Evolutionary conservation across 176 grass and related monocot genomes (phyloP).

Genomic region (Juncus inflexus): DNA sequence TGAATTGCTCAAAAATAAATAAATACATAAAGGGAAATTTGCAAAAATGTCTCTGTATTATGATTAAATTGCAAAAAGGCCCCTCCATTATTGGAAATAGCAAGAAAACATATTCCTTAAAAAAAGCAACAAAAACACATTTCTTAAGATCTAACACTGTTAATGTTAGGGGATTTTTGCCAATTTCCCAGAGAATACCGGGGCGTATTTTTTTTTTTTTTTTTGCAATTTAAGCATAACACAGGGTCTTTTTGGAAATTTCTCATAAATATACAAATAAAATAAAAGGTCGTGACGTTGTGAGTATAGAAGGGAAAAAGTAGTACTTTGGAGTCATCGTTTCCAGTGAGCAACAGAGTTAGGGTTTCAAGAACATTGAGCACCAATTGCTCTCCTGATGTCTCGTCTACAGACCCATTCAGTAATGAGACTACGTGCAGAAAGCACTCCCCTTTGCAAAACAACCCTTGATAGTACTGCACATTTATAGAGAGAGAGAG

Average conservation of each 20-base stretch:
- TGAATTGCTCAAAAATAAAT: no score
- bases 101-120: no score
- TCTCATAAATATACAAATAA: conserved; percentile 2
- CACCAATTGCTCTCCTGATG: conserved; percentile 66
- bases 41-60: no score
- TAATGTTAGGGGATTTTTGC: no score
- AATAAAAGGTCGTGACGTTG: not conserved
- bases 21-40: no score
- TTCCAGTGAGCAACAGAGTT: conserved; percentile 72
- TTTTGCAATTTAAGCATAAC: no score
- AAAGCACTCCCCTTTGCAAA: conserved; percentile 83
- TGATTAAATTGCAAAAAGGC: no score
- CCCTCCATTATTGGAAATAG: no score
- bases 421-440: conserved; percentile 91
- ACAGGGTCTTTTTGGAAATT: no score
- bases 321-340: conserved; percentile 75
- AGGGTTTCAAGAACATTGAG: conserved; percentile 89
- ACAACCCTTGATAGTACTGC: conserved; percentile 93
- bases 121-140: no score
- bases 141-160: no score
- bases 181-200: not conserved
- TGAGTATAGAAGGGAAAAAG: conserved; percentile 16
- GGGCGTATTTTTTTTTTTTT: no score
- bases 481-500: conserved; percentile 20
- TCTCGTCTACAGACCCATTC: conserved; percentile 82